Base-by-base conservation (phyloP, 1,139 yeast genomes). In the Torulaspora globosa region DNA sequence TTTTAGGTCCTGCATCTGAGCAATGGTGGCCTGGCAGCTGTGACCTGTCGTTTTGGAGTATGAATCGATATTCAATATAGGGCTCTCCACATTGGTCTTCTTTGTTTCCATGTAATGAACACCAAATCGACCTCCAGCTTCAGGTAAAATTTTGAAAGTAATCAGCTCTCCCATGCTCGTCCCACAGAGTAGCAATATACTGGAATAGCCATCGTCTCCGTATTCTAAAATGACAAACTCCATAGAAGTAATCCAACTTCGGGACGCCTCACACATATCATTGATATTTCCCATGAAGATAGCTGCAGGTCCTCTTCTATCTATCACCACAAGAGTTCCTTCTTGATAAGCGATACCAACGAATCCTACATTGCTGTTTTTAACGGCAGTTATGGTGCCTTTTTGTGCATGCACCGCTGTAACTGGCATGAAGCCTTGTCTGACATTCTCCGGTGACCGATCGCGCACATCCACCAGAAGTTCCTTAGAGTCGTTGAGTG, bases 221-320 rank as follows among this genome's bases (percentile, higher is more conserved):
- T 65, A 65, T 43, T 76, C 85, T 80, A 80, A 76, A 40, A 81
- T 84, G 1, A 87, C 75, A 65, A 89, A 85, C 54, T 87, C 92
- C 47, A 87, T 65, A 1, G 76, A 63, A 0, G 95, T 84, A 1
- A 83, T 70, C 55, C 66, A 64, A 62, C 63, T 36, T 52, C 67
- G 51, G 50, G 57, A 47, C 44, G 50, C 44, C 5, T 54, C 55
- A 2, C 66, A 51, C 10, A 57, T 44, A 18, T 58, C 55, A 19
- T 52, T 57, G 11, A 70, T 51, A 30, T 69, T 67, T n/a, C 73
- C 81, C 53, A 79, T 75, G 57, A 73, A 78, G 26, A 90, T 84
- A 2, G 87, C 72, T 0, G 89, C 88, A 1, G 96, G 96, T 0
- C 95, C 95, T 49, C 97, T 74, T 47, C 88, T 74, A 66, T 92